Percentiles rank a stretch among this genome's conserved stretches.
Evolutionary conservation across 225 moss, liverwort and hornwort species (phyloP).

Genomic region (Marchantia polymorpha): DNA sequence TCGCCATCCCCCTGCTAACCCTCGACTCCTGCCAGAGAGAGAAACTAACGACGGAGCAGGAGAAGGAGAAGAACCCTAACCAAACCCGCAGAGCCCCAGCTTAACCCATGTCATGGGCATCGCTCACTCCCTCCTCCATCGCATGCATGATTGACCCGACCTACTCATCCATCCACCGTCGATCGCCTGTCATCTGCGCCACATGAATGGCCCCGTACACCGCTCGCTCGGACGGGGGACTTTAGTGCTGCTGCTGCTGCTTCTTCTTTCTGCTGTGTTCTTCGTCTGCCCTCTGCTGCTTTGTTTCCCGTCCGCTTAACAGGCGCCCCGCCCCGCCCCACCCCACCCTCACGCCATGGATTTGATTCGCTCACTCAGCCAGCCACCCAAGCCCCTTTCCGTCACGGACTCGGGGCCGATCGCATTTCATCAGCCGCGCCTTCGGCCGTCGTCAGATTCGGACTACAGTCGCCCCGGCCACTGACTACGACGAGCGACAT

Average conservation of each 20-base stretch:
- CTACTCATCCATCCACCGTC: constrained; percentile 12
- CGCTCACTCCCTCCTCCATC: neutral
- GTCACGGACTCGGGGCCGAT: no score
- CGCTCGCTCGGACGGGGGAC: no score
- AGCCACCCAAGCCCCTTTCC: no score
- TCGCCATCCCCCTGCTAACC: neutral
- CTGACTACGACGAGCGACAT: neutral
- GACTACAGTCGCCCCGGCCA: neutral
- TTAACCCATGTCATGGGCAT: neutral
- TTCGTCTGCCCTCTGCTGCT: no score
- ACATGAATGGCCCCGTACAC: no score
- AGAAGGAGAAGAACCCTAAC: constrained; percentile 1
- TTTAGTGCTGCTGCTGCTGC: no score
- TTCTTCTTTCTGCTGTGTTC: no score
- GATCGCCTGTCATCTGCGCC: neutral
- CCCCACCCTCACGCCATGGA: neutral
- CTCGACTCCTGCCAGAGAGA: neutral
- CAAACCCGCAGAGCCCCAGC: neutral
- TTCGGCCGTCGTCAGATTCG: neutral
- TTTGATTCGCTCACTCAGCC: no score
- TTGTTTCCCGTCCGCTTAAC: neutral
- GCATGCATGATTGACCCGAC: constrained; percentile 13
- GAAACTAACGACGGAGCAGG: neutral
- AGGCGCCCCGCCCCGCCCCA: neutral
- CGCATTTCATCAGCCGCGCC: no score